Conservation (phyloP, 106 monocot species). For the Ottelia alismoides region DNA sequence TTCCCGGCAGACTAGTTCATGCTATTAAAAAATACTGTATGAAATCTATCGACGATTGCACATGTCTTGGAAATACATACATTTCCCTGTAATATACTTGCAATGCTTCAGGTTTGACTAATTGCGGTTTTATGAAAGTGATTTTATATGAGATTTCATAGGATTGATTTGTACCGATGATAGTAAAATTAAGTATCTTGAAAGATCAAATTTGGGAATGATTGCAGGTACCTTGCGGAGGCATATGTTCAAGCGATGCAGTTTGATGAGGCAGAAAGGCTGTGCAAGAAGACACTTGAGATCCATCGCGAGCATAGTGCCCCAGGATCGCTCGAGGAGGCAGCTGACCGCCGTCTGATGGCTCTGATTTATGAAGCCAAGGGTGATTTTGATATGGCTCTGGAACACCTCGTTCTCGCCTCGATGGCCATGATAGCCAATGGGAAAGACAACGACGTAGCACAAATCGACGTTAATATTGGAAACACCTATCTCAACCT, state of each 20-base stretch:
- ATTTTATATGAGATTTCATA: too few relatives aligned
- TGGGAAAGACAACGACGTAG: slow-evolving; percentile 26
- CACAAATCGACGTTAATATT: slow-evolving; percentile 33
- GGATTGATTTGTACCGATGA: too few relatives aligned
- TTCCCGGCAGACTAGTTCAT: too few relatives aligned
- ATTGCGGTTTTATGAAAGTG: too few relatives aligned
- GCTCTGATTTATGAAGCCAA: slow-evolving; percentile 35
- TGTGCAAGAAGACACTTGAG: slow-evolving; percentile 24
- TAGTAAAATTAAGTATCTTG: too few relatives aligned
- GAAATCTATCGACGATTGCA: too few relatives aligned
- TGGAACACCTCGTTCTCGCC: slow-evolving; percentile 30
- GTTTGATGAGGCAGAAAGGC: slow-evolving; percentile 24
- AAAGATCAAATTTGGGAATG: too few relatives aligned
- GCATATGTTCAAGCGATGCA: slow-evolving; percentile 30
- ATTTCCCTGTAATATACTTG: too few relatives aligned
- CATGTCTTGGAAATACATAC: too few relatives aligned
- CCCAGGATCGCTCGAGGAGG: slow-evolving; percentile 15
- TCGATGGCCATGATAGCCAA: slow-evolving; percentile 24
- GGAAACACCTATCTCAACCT: slow-evolving; percentile 28
- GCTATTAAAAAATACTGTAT: too few relatives aligned
- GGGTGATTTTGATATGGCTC: slow-evolving; percentile 29
- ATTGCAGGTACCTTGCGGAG: slow-evolving; percentile 37
- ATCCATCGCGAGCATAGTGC: slow-evolving; percentile 25
- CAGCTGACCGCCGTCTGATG: slow-evolving; percentile 33
- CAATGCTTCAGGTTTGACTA: too few relatives aligned